A percentile compares a stretch with the other conserved stretches of the same genome.
Evolutionary conservation across 2,329 filamentous ascomycete species (phyloP).

Genomic region (Davidsoniella eucalypti): DNA sequence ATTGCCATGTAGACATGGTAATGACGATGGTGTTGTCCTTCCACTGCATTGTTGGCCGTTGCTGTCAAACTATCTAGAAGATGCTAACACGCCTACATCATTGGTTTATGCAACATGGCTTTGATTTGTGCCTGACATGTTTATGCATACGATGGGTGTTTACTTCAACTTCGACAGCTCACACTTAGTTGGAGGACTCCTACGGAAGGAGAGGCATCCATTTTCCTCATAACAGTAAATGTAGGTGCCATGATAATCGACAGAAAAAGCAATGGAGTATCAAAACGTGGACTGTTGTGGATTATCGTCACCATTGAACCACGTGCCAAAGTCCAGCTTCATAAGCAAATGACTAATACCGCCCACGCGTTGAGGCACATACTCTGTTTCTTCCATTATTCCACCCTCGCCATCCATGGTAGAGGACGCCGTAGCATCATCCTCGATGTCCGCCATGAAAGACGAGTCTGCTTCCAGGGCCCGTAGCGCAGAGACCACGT

Average conservation of each 20-base stretch:
- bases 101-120: too few species aligned
- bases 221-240: too few species aligned
- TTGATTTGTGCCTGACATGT: too few species aligned
- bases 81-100: too few species aligned
- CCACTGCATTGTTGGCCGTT: too few species aligned
- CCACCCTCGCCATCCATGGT: constrained; percentile 25
- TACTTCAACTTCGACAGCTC: too few species aligned
- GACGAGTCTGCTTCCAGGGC: constrained; percentile 27
- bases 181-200: too few species aligned
- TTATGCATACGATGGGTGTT: too few species aligned
- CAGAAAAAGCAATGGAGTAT: background rate
- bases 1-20: too few species aligned
- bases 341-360: constrained; percentile 75
- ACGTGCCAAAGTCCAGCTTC: constrained; percentile 64
- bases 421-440: constrained; percentile 20
- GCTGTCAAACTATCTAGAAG: too few species aligned
- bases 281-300: constrained; percentile 3
- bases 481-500: constrained; percentile 42
- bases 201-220: too few species aligned
- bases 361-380: constrained; percentile 55
- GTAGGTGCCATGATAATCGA: background rate
- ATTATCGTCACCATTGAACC: constrained; percentile 27
- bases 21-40: too few species aligned
- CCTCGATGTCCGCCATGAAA: constrained; percentile 30
- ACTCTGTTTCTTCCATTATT: constrained; percentile 25